Base-by-base conservation (phyloP, 1,284 basidiomycete species). In the Ustilago curta region DNA sequence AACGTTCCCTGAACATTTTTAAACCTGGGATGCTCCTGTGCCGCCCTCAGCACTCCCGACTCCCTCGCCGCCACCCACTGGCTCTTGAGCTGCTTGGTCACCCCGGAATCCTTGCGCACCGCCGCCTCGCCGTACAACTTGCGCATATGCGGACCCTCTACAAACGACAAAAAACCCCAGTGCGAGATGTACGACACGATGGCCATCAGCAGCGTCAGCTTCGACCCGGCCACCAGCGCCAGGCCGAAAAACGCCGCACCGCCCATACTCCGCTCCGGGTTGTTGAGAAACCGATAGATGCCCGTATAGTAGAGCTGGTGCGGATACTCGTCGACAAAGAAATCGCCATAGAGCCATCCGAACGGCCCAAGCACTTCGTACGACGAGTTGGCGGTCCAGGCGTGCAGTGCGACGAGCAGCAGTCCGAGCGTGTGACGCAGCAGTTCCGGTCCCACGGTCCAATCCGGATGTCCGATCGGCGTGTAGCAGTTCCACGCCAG, bases 221-320 rank as follows among this genome's bases (percentile, higher is more conserved):
- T 94, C 83, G 91, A 94, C 11, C 92, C 93, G 67, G 92, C 94
- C 81, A 99, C 92, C 57, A 98, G 88, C 3, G 92, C 91, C 18
- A 98, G 87, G 14, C 96, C 96, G 77, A 98, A 93, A 88, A 97
- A 96, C 0, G 94, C 93, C 0, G 95, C 94, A 2, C 94, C 94
- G 27, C 94, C 94, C 91, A 97, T 94, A 12, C 69, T 90, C 32
- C 88, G 84, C 85, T 99, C 96, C 0, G 96, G 96, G 83, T 98
- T 97, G 86, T 99, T 97, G 64, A 97, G 87, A 87, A 93, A 96
- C 21, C 86, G 82, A 86, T 95, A 97, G 79, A 99, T 98, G 32
- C 96, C 96, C 53, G 94, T 96, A 85, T 98, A 98, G 70, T 95
- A 93, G 8, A 98, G 88, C 74, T 94, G 91, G 1, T 92, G 87